These are phyloP conservation scores for Cercophora scortea DNA, from an alignment of 495 filamentous ascomycete genomes.

Conservation along the genomic window DNA sequence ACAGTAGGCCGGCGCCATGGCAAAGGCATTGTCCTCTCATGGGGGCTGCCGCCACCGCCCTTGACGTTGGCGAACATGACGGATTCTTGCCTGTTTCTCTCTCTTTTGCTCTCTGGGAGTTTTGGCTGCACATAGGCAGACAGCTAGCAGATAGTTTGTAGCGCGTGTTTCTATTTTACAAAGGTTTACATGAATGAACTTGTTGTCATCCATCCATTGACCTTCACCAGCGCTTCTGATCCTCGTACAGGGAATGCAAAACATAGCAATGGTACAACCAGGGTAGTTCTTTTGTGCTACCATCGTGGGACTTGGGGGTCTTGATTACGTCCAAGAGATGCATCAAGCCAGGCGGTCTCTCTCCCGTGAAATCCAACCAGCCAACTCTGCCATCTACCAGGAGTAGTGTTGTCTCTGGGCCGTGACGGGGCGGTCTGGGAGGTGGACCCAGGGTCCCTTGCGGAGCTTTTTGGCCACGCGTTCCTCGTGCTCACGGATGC, in stretches of 20 bases:
- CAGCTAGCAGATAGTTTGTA: neutral
- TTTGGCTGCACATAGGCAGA: neutral
- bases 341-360: neutral
- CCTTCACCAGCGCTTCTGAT: neutral
- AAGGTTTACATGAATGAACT: neutral
- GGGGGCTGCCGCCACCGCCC: too few relatives aligned
- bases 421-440: conserved; percentile 70
- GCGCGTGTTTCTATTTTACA: neutral
- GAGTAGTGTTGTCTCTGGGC: conserved; percentile 81
- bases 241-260: neutral
- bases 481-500: conserved; percentile 71
- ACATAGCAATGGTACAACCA: neutral
- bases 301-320: neutral
- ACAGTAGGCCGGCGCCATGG: too few relatives aligned
- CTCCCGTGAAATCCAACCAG: too few relatives aligned
- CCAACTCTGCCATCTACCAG: conserved; percentile 54
- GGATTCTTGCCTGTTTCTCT: neutral
- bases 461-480: conserved; percentile 61
- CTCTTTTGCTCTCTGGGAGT: neutral
- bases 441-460: conserved; percentile 71
- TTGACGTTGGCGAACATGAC: too few relatives aligned
- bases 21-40: too few relatives aligned
- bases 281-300: too few relatives aligned
- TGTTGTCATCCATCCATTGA: neutral
- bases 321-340: neutral